Evolutionary conservation across 1,139 yeast species (phyloP).

Genomic region (Tardiomyces digboiensis): DNA sequence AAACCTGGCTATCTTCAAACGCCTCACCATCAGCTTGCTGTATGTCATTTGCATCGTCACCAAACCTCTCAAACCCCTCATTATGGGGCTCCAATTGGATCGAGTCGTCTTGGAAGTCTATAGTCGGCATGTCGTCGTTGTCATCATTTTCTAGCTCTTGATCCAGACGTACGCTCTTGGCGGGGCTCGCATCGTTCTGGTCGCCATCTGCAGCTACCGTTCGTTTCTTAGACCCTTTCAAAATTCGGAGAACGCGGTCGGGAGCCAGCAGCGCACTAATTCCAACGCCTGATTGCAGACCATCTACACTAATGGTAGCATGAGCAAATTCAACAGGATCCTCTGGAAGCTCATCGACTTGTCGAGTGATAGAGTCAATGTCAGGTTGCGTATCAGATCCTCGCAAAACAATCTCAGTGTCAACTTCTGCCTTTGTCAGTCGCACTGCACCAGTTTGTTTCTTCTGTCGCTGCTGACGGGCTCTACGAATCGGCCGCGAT

Average conservation of each 20-base stretch:
- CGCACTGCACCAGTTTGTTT: neutral
- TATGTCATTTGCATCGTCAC: neutral
- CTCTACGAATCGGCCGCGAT: neutral
- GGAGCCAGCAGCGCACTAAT: neutral
- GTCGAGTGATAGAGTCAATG: conserved; percentile 8
- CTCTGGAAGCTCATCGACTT: conserved; percentile 10
- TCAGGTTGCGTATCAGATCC: conserved; percentile 4
- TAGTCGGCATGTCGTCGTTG: neutral
- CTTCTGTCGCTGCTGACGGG: too few species aligned
- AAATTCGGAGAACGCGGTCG: too few species aligned
- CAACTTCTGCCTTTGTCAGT: conserved; percentile 2
- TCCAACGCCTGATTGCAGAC: conserved; percentile 3
- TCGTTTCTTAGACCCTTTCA: neutral
- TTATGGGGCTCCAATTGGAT: too few species aligned
- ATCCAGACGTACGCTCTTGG: neutral
- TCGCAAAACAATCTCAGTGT: conserved; percentile 8
- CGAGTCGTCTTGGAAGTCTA: neutral
- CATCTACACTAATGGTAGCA: neutral
- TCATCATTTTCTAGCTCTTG: neutral
- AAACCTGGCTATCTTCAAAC: too few species aligned
- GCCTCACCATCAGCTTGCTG: too few species aligned
- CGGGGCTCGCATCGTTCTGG: neutral
- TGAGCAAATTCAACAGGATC: conserved; percentile 9
- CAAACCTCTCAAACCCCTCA: neutral
- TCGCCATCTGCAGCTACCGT: neutral